phyloP scores from a whole-genome alignment of 345 rosid species.

The Aethionema arabicum region DNA sequence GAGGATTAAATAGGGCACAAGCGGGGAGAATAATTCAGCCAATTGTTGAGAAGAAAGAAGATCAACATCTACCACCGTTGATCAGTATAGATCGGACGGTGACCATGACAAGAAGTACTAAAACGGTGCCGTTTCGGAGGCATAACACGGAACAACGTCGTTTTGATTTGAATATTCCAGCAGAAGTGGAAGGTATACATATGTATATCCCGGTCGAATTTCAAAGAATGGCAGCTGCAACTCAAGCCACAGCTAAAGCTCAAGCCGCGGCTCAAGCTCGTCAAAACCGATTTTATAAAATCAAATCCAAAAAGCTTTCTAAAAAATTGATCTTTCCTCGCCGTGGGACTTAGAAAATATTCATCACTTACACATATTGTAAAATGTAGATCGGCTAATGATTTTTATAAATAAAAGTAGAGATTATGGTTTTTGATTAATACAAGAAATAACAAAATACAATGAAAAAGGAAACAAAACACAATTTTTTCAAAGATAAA shows the following conservation, averaged over 20 bases:
- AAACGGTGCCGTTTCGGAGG: constrained; percentile 4
- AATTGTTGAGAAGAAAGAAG: background rate
- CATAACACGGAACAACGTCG: constrained; percentile 8
- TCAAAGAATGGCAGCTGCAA: background rate
- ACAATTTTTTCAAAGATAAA: background rate
- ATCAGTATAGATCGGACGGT: constrained; percentile 22
- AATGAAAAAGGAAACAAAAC: constrained; percentile 12
- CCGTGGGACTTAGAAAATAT: background rate
- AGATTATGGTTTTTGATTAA: constrained; percentile 13
- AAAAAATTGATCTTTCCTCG: constrained; percentile 9
- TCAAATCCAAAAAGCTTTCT: constrained; percentile 25
- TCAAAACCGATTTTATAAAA: constrained; percentile 28
- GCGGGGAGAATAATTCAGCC: constrained; percentile 25
- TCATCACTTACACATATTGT: too few species aligned
- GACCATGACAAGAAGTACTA: background rate
- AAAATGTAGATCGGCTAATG: background rate
- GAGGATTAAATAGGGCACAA: constrained; percentile 25
- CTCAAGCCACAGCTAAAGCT: background rate
- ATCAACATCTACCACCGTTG: constrained; percentile 22
- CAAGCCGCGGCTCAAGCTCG: constrained; percentile 35
- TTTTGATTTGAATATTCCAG: constrained; percentile 34
- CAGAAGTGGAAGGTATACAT: constrained; percentile 1
- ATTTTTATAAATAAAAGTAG: background rate
- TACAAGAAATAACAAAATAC: constrained; percentile 24
- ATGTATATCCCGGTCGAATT: background rate